phyloP scores from a whole-genome alignment of 2,329 filamentous ascomycete genomes.

The Fusarium miscanthi region DNA sequence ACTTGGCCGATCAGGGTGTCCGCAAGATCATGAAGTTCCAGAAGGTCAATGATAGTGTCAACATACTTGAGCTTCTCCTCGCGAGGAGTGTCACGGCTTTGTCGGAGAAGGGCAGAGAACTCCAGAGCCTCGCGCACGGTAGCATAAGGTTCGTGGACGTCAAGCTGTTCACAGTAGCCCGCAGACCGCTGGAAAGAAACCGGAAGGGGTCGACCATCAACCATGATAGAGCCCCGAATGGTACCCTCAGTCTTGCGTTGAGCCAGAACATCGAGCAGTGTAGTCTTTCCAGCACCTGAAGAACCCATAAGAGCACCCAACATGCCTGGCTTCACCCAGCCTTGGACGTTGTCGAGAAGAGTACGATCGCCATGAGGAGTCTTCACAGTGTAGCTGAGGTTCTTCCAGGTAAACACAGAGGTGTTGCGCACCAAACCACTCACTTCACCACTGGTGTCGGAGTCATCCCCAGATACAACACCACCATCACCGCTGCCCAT shows the following conservation, averaged over 20 bases:
- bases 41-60: slow-evolving; percentile 77
- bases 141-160: slow-evolving; percentile 77
- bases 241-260: slow-evolving; percentile 83
- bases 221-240: slow-evolving; percentile 78
- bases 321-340: slow-evolving; percentile 85
- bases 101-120: slow-evolving; percentile 79
- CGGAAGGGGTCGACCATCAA: slow-evolving; percentile 78
- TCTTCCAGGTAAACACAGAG: slow-evolving; percentile 79
- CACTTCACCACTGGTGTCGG: slow-evolving; percentile 38
- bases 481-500: slow-evolving; percentile 13
- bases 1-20: slow-evolving; percentile 60
- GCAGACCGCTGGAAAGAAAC: slow-evolving; percentile 82
- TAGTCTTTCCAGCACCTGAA: slow-evolving; percentile 87
- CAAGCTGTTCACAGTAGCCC: slow-evolving; percentile 84
- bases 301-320: slow-evolving; percentile 84
- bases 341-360: slow-evolving; percentile 82
- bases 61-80: slow-evolving; percentile 81
- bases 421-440: slow-evolving; percentile 68
- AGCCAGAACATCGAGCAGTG: slow-evolving; percentile 83
- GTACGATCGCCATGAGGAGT: slow-evolving; percentile 70
- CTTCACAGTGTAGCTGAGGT: slow-evolving; percentile 76
- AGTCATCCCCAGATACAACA: slow-evolving; percentile 24
- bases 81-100: slow-evolving; percentile 70
- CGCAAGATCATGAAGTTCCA: slow-evolving; percentile 61
- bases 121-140: slow-evolving; percentile 82